A percentile compares a stretch with the other conserved stretches of the same genome.
These are phyloP conservation scores for Chlamydomonas sp. DNA, from an alignment of 139 green algal genomes.

Conservation along the genomic window DNA sequence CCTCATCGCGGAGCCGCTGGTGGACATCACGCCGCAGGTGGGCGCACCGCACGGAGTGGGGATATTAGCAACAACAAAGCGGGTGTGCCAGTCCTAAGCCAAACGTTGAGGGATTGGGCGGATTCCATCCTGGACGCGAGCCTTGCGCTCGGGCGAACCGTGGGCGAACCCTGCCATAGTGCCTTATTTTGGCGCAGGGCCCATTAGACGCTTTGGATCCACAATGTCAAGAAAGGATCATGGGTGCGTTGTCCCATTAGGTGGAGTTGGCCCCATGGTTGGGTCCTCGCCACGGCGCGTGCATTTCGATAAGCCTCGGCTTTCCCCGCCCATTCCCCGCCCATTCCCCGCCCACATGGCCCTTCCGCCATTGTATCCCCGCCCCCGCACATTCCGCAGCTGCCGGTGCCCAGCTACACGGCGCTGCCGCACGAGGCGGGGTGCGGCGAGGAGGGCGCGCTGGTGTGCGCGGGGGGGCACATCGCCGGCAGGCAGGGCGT, in stretches of 20 bases:
- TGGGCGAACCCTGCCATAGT: too few species aligned
- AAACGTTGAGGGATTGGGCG: too few species aligned
- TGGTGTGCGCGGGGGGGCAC: constrained; percentile 90
- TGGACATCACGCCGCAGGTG: constrained; percentile 96
- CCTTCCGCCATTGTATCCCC: background rate
- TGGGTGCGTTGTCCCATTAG: too few species aligned
- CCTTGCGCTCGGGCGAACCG: too few species aligned
- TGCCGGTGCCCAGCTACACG: constrained; percentile 48
- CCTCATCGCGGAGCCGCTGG: constrained; percentile 81
- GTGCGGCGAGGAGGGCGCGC: constrained; percentile 88
- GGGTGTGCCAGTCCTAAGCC: background rate
- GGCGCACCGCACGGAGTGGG: background rate
- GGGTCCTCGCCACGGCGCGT: too few species aligned
- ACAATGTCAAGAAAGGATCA: too few species aligned
- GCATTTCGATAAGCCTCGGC: too few species aligned
- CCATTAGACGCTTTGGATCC: too few species aligned
- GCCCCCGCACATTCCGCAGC: constrained; percentile 1
- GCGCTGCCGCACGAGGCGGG: constrained; percentile 59
- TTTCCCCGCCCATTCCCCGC: background rate
- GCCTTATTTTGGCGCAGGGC: too few species aligned
- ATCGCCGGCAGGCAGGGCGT: constrained; percentile 92
- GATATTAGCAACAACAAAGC: too few species aligned
- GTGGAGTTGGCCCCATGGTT: too few species aligned
- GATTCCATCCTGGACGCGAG: too few species aligned
- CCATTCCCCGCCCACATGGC: background rate